Evolutionary conservation across 2,329 filamentous ascomycete species (phyloP), one percentile per base, ranked within the genome.

Genomic region (Verticillium longisporum): DNA sequence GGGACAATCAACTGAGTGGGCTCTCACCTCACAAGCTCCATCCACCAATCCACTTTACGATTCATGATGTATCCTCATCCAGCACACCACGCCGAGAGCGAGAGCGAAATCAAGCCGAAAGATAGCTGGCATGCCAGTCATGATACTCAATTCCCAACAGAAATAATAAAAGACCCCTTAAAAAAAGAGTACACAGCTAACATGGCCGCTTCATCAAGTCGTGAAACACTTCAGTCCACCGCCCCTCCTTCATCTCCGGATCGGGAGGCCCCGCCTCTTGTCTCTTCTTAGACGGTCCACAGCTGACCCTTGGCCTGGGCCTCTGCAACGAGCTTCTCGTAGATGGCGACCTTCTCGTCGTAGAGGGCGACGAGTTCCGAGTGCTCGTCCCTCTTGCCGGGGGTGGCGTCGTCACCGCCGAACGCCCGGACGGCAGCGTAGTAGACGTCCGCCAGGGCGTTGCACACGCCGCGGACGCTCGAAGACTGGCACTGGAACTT

Each of bases 391-490:
- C 76, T 75, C 56, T 69, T 70, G 54, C 26, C 54, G 14, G 26
- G 54, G 0, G 69, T 70, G 26, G 70, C 72, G 61, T 72, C 70
- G 0, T 59, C 59, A 4, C 74, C 73, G 13, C 76, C 76, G 36
- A 77, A 78, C 0, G 66, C 67, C 11, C 70, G 64, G 5, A 78
- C 76, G 18, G 73, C 74, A 11, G 68, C 66, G 58, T 77, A 76
- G 65, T 78, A 78, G 7, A 78, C 73, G 26, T 77, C 72, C 0
- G 76, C 76, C 11, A 78, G 64, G 0, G 64, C 69, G 13, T 68
- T 65, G 66, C 76, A 78, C 1, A 70, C 65, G 0, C 56, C 55
- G 4, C 55, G 50, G 3, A 63, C 64, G 11, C 60, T 66, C 1
- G 65, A 62, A 1, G 64, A 61, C 0, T 65, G 56, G 64, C 76